A percentile compares a stretch with the other conserved stretches of the same genome.
Evolutionary conservation across 106 monocot genomes (phyloP).

Genomic region (Alisma plantagoaquatica): DNA sequence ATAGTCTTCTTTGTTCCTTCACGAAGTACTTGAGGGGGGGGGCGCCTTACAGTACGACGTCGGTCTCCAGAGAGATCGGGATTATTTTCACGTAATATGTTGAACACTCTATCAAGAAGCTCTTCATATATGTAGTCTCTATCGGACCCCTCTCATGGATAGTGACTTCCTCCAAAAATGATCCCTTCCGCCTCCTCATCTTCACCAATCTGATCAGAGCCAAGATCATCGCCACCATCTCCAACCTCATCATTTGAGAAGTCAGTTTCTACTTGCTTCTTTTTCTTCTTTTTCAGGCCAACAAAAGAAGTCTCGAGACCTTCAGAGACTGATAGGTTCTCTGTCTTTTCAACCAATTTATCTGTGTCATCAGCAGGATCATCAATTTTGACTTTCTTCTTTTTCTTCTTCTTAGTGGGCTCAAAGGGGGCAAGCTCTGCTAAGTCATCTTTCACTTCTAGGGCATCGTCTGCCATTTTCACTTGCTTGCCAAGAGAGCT

Average conservation of each 20-base stretch:
- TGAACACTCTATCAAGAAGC: slow-evolving; percentile 82
- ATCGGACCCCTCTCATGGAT: slow-evolving; percentile 76
- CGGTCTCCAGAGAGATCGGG: slow-evolving; percentile 83
- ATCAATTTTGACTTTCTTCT: slow-evolving; percentile 16
- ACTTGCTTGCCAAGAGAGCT: too few relatives aligned
- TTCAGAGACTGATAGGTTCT: slow-evolving; percentile 36
- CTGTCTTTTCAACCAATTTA: slow-evolving; percentile 13
- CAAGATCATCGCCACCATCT: slow-evolving; percentile 42
- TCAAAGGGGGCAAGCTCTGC: slow-evolving; percentile 23
- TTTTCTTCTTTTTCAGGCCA: slow-evolving; percentile 92
- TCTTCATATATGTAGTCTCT: slow-evolving; percentile 86
- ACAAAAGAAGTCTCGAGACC: slow-evolving; percentile 41
- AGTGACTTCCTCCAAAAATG: slow-evolving; percentile 25
- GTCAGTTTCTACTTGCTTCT: slow-evolving; percentile 75
- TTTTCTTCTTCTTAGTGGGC: slow-evolving; percentile 22
- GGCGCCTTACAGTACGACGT: slow-evolving; percentile 76
- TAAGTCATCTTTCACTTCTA: too few relatives aligned
- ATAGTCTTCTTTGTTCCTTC: slow-evolving; percentile 96
- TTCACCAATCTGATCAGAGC: slow-evolving; percentile 21
- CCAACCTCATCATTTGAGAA: slow-evolving; percentile 45
- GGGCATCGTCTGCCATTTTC: too few relatives aligned
- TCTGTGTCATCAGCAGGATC: slow-evolving; percentile 10
- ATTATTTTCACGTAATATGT: slow-evolving; percentile 77
- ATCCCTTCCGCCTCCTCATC: slow-evolving; percentile 71
- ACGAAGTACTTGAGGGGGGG: slow-evolving; percentile 83